Evolutionary conservation across 805 yeast genomes (phyloP), one percentile per base, ranked within the genome.

Genomic region (Saturnispora quitensis): DNA sequence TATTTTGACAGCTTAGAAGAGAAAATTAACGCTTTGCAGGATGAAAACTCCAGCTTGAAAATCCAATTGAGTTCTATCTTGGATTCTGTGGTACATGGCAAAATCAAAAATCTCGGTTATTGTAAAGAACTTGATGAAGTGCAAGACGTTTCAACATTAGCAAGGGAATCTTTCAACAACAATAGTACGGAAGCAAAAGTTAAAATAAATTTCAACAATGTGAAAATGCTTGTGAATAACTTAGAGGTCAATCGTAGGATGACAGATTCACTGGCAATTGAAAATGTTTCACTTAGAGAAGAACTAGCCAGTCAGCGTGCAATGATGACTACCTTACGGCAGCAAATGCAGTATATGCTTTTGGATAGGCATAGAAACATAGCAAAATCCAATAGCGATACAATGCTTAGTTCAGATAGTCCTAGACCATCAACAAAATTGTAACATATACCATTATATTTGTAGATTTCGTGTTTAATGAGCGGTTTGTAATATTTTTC

Each of bases 311-410:
- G 67, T 48, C 81, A 76, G 53, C 58, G 78, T 48, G 60, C 73
- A 50, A 63, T 72, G 34, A 62, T 77, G 44, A 72, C 70, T 55
- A 73, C 76, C 48, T 56, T 77, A 18, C 60, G 81, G 35, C 78
- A 77, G 54, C 82, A 77, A 56, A 62, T 77, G 34, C 81, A 76
- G 55, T 77, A 73, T 54, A 63, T 77, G 55, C 52, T 75, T 49
- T 68, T 75, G 52, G 70, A 72, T 20, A 67, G 77, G 52, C 67
- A 74, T 43, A 58, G 74, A 35, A 55, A 55, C 40, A 20, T 12
- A 9, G 25, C 46, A 28, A 40, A 31, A 12, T 24, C 31, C n/a
- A 18, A 25, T 28, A 43, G 25, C 12, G 36, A 22, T 15, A 12
- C 17, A n/a, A n/a, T 24, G 20, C 24, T 36, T 5, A 25, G n/a